Evolutionary conservation across 2,329 filamentous ascomycete genomes (phyloP).

Genomic region (Bipolaris victoriae): DNA sequence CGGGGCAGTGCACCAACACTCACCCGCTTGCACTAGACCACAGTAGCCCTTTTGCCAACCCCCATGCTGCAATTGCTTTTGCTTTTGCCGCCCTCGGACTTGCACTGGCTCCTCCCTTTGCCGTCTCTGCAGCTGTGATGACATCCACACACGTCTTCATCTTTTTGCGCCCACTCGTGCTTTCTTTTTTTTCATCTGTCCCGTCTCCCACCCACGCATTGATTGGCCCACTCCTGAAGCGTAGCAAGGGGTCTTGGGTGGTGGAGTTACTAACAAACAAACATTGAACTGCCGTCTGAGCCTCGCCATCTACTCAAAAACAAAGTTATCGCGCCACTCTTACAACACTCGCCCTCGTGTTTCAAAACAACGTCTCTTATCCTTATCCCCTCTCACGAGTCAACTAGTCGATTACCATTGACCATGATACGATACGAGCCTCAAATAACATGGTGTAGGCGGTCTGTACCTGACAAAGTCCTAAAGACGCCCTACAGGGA

Average conservation of each 20-base stretch:
- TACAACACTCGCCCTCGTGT: slow-evolving; percentile 9
- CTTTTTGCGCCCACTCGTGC: slow-evolving; percentile 14
- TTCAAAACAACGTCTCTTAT: slow-evolving; percentile 8
- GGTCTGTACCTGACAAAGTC: slow-evolving; percentile 17
- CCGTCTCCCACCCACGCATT: slow-evolving; percentile 18
- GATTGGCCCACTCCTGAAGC: slow-evolving; percentile 21
- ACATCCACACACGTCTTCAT: slow-evolving; percentile 26
- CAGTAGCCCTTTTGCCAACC: neutral
- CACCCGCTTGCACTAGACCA: slow-evolving; percentile 19
- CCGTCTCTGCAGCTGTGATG: slow-evolving; percentile 24
- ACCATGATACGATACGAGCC: slow-evolving; percentile 14
- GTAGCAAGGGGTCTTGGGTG: slow-evolving; percentile 13
- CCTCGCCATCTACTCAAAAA: slow-evolving; percentile 16
- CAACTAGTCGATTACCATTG: slow-evolving; percentile 12
- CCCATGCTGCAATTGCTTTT: slow-evolving; percentile 18
- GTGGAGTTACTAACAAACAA: slow-evolving; percentile 30
- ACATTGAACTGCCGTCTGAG: slow-evolving; percentile 28
- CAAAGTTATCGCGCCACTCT: slow-evolving; percentile 12
- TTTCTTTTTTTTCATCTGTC: slow-evolving; percentile 4
- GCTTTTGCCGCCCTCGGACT: slow-evolving; percentile 26
- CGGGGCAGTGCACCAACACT: slow-evolving; percentile 24
- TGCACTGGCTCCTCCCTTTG: slow-evolving; percentile 15
- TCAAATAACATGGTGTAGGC: slow-evolving; percentile 16
- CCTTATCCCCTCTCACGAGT: slow-evolving; percentile 4
- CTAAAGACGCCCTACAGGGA: slow-evolving; percentile 1